phyloP scores from a whole-genome alignment of 768 basidiomycete genomes.

The Cystobasidium tubakii region DNA sequence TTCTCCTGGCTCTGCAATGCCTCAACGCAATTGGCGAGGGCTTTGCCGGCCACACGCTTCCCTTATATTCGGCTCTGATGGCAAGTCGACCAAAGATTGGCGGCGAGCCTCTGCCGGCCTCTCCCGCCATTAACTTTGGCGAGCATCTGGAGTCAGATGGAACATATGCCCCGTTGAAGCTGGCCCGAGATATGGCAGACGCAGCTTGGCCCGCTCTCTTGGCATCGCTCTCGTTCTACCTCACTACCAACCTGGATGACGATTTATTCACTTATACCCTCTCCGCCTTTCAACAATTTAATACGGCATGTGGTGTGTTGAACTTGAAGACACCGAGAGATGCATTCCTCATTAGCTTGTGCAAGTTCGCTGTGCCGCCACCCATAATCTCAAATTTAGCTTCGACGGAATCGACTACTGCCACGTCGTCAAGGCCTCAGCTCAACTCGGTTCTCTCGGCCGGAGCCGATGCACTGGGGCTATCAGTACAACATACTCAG shows the following conservation, averaged over 20 bases:
- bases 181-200: constrained; percentile 71
- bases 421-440: constrained; percentile 27
- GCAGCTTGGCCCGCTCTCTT: constrained; percentile 88
- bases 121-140: constrained; percentile 61
- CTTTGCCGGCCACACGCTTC: constrained; percentile 65
- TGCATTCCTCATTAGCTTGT: constrained; percentile 80
- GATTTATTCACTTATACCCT: constrained; percentile 83
- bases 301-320: constrained; percentile 83
- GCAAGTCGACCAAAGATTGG: constrained; percentile 51
- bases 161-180: constrained; percentile 58
- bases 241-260: constrained; percentile 84
- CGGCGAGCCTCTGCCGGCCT: constrained; percentile 45
- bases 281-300: constrained; percentile 72
- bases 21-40: constrained; percentile 80
- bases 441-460: constrained; percentile 42
- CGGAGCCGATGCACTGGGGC: constrained; percentile 49
- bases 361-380: constrained; percentile 87
- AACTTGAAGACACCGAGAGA: constrained; percentile 78
- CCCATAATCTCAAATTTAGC: constrained; percentile 81
- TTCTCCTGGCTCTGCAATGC: constrained; percentile 83
- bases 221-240: constrained; percentile 79
- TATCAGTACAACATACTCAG: constrained; percentile 29
- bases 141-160: constrained; percentile 57
- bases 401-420: constrained; percentile 44
- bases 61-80: constrained; percentile 66